Conservation (phyloP, 495 filamentous ascomycete species). For the Bryoglossum gracile region DNA sequence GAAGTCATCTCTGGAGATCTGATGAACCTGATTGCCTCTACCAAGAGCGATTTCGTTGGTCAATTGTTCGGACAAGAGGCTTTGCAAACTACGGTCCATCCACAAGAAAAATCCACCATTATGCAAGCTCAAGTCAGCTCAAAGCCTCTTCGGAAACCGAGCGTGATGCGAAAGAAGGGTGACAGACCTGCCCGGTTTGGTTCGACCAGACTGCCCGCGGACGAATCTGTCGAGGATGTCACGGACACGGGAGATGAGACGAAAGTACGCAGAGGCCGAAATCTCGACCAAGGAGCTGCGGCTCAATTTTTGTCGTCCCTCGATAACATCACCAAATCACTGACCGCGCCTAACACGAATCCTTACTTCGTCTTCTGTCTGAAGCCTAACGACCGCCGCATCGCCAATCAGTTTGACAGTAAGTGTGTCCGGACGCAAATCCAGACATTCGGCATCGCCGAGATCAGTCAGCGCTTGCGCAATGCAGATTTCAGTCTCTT, state of each 20-base stretch:
- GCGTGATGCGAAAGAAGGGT: conserved; percentile 72
- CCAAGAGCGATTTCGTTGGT: conserved; percentile 78
- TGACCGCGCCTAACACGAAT: conserved; percentile 75
- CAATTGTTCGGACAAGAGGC: conserved; percentile 92
- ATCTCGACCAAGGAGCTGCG: conserved; percentile 72
- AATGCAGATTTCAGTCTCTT: conserved; percentile 95
- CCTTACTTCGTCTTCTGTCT: conserved; percentile 95
- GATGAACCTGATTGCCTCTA: conserved; percentile 87
- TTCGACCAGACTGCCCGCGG: conserved; percentile 22
- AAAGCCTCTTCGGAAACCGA: conserved; percentile 84
- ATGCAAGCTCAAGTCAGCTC: conserved; percentile 96
- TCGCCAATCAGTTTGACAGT: conserved; percentile 97
- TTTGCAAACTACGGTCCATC: conserved; percentile 81
- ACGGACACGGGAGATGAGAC: conserved; percentile 44
- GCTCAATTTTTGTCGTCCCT: conserved; percentile 87
- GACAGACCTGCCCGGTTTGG: conserved; percentile 41
- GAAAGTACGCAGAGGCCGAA: conserved; percentile 34
- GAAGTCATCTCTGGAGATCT: conserved; percentile 93
- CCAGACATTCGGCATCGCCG: conserved; percentile 91
- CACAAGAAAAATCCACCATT: conserved; percentile 80
- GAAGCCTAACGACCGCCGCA: conserved; percentile 94
- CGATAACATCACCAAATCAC: conserved; percentile 77
- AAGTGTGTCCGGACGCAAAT: conserved; percentile 94
- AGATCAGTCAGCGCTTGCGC: conserved; percentile 86
- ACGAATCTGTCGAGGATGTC: conserved; percentile 41